phyloP scores from a whole-genome alignment of 1,284 basidiomycete species.

The Apiotrichum domesticum region DNA sequence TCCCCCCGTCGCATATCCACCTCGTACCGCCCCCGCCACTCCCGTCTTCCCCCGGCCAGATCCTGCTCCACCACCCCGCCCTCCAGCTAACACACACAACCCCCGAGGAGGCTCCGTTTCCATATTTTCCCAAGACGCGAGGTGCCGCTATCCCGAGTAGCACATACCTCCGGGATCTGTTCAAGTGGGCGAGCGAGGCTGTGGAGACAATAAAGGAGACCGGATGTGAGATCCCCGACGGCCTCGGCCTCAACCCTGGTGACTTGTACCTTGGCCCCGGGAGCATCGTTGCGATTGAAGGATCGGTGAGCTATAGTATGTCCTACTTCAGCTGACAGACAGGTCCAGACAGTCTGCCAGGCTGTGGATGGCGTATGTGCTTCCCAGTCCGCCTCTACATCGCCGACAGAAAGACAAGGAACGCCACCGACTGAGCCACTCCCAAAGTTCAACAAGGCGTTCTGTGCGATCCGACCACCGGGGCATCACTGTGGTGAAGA shows the following conservation, averaged over 20 bases:
- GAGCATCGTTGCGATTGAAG: constrained; percentile 47
- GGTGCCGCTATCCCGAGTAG: constrained; percentile 22
- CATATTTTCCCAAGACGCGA: constrained; percentile 18
- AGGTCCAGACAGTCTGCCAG: constrained; percentile 64
- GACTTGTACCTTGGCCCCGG: constrained; percentile 69
- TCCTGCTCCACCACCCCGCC: constrained; percentile 39
- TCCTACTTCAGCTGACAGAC: constrained; percentile 47
- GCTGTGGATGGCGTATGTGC: constrained; percentile 63
- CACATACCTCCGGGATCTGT: constrained; percentile 37
- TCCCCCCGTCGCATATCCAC: constrained; percentile 19
- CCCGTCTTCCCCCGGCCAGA: constrained; percentile 25
- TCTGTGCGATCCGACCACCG: constrained; percentile 78
- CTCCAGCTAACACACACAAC: constrained; percentile 40
- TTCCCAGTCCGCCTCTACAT: constrained; percentile 32
- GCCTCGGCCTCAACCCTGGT: constrained; percentile 58
- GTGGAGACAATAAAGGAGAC: constrained; percentile 59
- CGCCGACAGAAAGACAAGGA: not conserved
- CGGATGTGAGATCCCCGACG: constrained; percentile 71
- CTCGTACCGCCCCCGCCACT: constrained; percentile 26
- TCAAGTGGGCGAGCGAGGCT: constrained; percentile 60
- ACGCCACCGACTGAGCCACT: constrained; percentile 16
- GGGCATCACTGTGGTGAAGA: constrained; percentile 89
- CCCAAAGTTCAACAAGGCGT: constrained; percentile 53
- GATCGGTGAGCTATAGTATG: constrained; percentile 26
- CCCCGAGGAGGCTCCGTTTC: constrained; percentile 36